These are phyloP conservation scores for Fusarium caatingaense DNA, from an alignment of 2,329 filamentous ascomycete species.

Conservation along the genomic window DNA sequence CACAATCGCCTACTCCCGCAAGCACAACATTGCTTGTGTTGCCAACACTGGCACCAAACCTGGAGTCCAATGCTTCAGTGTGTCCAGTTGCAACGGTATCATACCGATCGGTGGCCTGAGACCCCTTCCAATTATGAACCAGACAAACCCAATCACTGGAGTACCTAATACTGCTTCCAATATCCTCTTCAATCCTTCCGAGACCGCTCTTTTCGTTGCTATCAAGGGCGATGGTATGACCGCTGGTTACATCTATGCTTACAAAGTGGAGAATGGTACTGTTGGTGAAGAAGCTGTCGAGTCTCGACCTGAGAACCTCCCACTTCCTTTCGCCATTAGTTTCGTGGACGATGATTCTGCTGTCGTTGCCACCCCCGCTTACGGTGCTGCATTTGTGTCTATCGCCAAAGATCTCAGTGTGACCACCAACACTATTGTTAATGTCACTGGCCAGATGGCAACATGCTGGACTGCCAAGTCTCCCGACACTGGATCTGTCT, in stretches of 20 bases:
- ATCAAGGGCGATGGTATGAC: slow-evolving; percentile 3
- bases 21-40: slow-evolving; percentile 6
- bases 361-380: slow-evolving; percentile 4
- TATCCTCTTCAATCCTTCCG: slow-evolving; percentile 15
- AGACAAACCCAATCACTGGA: background rate
- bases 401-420: background rate
- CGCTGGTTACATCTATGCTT: slow-evolving; percentile 3
- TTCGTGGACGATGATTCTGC: background rate
- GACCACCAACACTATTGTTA: background rate
- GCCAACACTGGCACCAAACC: slow-evolving; percentile 15
- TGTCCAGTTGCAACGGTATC: background rate
- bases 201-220: slow-evolving; percentile 6
- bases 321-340: slow-evolving; percentile 7
- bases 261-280: background rate
- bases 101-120: background rate
- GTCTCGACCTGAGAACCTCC: background rate
- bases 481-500: background rate
- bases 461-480: slow-evolving; percentile 10
- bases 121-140: background rate
- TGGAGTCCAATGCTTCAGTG: slow-evolving; percentile 11
- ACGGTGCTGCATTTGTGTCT: slow-evolving; percentile 14
- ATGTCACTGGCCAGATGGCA: background rate
- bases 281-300: background rate
- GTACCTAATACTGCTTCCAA: slow-evolving; percentile 4
- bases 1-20: slow-evolving; percentile 8